Conservation (phyloP, 352 stramenopile species). For the Globisporangium viniferum region DNA sequence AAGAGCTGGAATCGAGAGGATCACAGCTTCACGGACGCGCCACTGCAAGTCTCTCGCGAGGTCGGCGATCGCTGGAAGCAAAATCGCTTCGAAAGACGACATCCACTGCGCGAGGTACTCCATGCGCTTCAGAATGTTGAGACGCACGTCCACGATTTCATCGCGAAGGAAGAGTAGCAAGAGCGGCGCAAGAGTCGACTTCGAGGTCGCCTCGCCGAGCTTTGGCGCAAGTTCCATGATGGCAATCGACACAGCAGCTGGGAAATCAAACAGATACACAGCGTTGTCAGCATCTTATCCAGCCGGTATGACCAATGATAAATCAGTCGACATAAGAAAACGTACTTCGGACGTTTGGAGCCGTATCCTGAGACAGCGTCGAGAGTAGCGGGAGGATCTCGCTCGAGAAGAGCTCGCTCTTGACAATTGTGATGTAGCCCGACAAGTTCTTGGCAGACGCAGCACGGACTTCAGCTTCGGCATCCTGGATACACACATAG, state of each 20-base stretch:
- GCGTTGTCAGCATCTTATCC: neutral
- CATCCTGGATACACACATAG: constrained; percentile 41
- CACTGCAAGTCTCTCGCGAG: constrained; percentile 93
- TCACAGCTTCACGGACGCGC: constrained; percentile 92
- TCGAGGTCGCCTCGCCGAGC: constrained; percentile 88
- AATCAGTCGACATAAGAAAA: constrained; percentile 5
- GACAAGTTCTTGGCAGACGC: constrained; percentile 91
- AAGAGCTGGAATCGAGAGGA: constrained; percentile 88
- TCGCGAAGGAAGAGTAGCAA: constrained; percentile 82
- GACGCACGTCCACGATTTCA: constrained; percentile 90
- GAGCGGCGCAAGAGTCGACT: constrained; percentile 75
- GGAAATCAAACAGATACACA: constrained; percentile 7
- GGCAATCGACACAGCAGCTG: constrained; percentile 76
- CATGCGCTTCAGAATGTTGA: constrained; percentile 94
- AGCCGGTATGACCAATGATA: neutral
- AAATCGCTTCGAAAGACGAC: constrained; percentile 77
- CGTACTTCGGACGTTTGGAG: constrained; percentile 82
- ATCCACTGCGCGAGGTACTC: constrained; percentile 89
- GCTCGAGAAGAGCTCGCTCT: constrained; percentile 85
- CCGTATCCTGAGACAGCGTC: constrained; percentile 90
- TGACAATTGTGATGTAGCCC: constrained; percentile 91
- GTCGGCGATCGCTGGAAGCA: constrained; percentile 86
- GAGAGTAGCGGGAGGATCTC: constrained; percentile 90
- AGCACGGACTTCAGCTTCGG: constrained; percentile 92
- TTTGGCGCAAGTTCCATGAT: constrained; percentile 93